Conservation (phyloP, 306 rosid species). For the Astragalus membranaceus region DNA sequence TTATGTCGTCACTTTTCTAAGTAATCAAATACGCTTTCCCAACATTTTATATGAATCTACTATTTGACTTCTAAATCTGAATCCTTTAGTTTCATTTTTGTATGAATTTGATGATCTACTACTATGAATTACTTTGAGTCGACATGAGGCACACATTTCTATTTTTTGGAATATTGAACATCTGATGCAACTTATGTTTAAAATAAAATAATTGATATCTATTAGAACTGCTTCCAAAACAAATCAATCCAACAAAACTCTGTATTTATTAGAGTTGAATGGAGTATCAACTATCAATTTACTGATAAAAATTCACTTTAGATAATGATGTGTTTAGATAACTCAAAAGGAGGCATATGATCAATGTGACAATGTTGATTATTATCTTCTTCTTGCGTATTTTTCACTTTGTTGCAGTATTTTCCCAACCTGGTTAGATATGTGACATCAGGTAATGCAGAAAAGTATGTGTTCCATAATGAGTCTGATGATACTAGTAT, state of each 20-base stretch:
- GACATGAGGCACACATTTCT: background rate
- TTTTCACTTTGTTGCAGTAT: conserved; percentile 33
- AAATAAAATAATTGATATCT: too few species aligned
- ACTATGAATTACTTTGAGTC: background rate
- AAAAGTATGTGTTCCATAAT: conserved; percentile 44
- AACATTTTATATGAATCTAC: background rate
- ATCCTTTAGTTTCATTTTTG: background rate
- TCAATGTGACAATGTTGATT: too few species aligned
- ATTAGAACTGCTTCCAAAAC: too few species aligned
- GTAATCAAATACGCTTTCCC: background rate
- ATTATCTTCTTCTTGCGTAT: conserved; percentile 13
- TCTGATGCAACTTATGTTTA: too few species aligned
- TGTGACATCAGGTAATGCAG: conserved; percentile 55
- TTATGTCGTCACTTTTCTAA: background rate
- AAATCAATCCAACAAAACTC: too few species aligned
- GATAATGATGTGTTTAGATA: too few species aligned
- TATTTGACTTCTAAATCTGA: background rate
- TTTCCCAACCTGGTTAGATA: conserved; percentile 32
- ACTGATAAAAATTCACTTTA: too few species aligned
- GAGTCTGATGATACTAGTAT: conserved; percentile 36
- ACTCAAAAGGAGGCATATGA: conserved; percentile 27
- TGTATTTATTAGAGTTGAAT: too few species aligned
- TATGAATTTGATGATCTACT: background rate
- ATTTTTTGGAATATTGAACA: background rate
- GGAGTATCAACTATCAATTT: too few species aligned